Evolutionary conservation across 148 eudicot species (phyloP).

Genomic region (Heliosperma pusillum): DNA sequence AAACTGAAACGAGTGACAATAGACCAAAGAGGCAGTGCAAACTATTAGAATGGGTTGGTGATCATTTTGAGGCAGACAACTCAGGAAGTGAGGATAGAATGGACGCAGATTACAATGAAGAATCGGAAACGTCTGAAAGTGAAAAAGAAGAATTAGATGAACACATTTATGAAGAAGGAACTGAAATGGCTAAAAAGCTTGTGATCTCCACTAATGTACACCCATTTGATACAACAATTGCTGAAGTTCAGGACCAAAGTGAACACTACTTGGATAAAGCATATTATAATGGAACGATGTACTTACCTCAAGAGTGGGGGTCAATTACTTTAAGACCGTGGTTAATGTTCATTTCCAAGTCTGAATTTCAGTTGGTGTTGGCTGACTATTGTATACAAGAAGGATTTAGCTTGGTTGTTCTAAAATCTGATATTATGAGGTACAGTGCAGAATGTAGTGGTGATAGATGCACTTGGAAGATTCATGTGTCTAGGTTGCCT

Average conservation of each 20-base stretch:
- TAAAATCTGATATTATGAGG: not conserved
- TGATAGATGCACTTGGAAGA: not conserved
- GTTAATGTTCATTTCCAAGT: not conserved
- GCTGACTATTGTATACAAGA: slow-evolving; percentile 1
- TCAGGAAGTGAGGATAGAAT: not conserved
- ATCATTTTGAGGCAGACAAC: not conserved
- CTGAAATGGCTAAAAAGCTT: not conserved
- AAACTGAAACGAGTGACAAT: too few relatives aligned
- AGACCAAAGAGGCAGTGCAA: too few relatives aligned
- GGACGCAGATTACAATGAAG: not conserved
- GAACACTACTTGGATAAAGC: not conserved
- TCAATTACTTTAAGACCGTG: not conserved
- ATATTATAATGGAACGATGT: not conserved
- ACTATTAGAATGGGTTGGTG: not conserved
- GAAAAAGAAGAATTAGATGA: too few relatives aligned
- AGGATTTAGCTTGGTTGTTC: not conserved
- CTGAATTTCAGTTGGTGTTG: not conserved
- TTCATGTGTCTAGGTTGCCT: not conserved
- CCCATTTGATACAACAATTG: not conserved
- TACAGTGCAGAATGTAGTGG: not conserved
- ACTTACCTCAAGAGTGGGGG: not conserved
- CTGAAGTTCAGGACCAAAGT: not conserved
- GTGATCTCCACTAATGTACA: not conserved
- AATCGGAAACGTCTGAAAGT: not conserved
- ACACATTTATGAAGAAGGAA: not conserved